Conservation (phyloP, 768 basidiomycete species). For the Collybiopsis confluens region DNA sequence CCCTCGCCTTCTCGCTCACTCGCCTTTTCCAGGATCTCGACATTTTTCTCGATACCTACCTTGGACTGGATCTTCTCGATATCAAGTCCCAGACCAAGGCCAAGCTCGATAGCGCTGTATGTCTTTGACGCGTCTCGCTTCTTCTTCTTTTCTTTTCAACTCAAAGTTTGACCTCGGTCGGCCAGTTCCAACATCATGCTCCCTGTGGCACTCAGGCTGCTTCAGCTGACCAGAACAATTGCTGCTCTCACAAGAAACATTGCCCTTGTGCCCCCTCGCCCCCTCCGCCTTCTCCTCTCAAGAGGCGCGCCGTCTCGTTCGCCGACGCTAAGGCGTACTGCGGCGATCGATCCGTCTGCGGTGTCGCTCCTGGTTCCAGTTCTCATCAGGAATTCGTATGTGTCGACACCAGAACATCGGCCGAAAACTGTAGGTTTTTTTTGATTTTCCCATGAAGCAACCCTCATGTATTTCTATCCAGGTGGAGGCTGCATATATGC, state of each 20-base stretch:
- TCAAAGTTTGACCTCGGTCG: background rate
- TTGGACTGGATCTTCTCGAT: background rate
- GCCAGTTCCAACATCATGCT: background rate
- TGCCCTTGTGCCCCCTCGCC: background rate
- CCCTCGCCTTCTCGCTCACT: background rate
- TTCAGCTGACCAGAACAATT: background rate
- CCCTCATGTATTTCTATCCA: background rate
- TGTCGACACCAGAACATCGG: background rate
- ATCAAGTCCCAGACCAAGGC: background rate
- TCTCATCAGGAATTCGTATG: conserved; percentile 2
- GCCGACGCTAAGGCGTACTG: conserved; percentile 4
- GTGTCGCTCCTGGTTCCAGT: background rate
- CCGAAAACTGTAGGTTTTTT: conserved; percentile 1
- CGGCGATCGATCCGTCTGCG: conserved; percentile 2
- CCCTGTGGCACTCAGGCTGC: background rate
- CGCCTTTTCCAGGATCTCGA: conserved; percentile 1
- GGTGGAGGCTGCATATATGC: conserved; percentile 6
- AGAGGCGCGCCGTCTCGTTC: conserved; percentile 1
- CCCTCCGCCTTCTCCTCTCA: background rate
- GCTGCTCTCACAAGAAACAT: background rate
- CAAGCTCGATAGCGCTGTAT: background rate
- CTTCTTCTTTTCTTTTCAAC: background rate
- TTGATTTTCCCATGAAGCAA: background rate
- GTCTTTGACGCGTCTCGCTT: background rate
- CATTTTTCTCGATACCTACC: conserved; percentile 1